phyloP scores from a whole-genome alignment of 345 rosid species.

The Clausena lansium region DNA sequence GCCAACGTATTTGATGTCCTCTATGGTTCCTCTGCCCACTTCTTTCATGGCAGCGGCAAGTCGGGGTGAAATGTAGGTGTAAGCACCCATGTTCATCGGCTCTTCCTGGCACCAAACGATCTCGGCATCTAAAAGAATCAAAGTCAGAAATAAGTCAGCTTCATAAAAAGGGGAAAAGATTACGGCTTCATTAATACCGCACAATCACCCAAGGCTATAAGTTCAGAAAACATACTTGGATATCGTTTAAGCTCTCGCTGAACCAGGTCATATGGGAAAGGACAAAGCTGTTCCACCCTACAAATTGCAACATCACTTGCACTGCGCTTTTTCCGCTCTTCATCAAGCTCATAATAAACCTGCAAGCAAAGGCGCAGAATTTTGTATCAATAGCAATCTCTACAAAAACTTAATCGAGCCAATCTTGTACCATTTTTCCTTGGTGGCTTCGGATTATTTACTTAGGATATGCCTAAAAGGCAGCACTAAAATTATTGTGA shows the following conservation, averaged over 20 bases:
- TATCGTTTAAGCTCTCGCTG: constrained; percentile 79
- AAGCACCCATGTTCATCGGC: constrained; percentile 89
- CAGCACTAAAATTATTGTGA: not conserved
- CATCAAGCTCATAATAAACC: constrained; percentile 75
- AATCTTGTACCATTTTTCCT: not conserved
- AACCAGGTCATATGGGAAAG: constrained; percentile 76
- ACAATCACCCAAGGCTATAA: not conserved
- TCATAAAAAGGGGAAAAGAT: not conserved
- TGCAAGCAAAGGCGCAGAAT: constrained; percentile 13
- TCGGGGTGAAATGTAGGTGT: constrained; percentile 52
- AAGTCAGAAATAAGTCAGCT: not conserved
- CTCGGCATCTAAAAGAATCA: constrained; percentile 51
- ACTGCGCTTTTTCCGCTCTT: constrained; percentile 46
- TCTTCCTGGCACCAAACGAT: constrained; percentile 88
- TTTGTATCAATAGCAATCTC: constrained; percentile 6
- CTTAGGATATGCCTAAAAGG: not conserved
- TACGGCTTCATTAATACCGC: not conserved
- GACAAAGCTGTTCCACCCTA: constrained; percentile 80
- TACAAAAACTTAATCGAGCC: not conserved
- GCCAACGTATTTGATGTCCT: constrained; percentile 63
- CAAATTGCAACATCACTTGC: constrained; percentile 72
- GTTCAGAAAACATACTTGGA: constrained; percentile 47
- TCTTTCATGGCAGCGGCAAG: constrained; percentile 61
- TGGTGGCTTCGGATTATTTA: not conserved
- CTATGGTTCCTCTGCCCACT: constrained; percentile 46